phyloP scores from a whole-genome alignment of 345 rosid species.

The Cochlearia excelsa region DNA sequence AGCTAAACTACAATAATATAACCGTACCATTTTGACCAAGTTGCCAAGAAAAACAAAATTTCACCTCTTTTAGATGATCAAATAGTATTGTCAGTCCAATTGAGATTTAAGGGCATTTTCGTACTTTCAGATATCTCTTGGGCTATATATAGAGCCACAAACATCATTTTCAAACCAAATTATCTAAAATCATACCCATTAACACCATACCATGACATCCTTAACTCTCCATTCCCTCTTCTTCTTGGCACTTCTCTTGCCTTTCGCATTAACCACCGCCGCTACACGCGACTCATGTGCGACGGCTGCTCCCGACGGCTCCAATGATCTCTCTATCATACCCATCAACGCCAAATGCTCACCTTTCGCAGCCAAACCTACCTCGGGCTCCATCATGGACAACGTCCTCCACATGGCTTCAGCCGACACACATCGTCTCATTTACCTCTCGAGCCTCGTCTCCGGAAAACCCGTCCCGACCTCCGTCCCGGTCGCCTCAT shows the following conservation, averaged over 20 bases:
- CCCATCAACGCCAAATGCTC: constrained; percentile 79
- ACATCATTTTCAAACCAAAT: neutral
- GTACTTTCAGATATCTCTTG: constrained; percentile 6
- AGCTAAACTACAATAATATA: too few species aligned
- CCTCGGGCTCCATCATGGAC: constrained; percentile 47
- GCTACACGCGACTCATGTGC: constrained; percentile 48
- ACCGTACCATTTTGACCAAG: too few species aligned
- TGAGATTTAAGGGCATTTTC: constrained; percentile 3
- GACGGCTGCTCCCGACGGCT: constrained; percentile 34
- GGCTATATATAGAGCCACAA: constrained; percentile 16
- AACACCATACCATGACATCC: constrained; percentile 42
- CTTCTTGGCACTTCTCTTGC: constrained; percentile 37
- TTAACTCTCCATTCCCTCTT: constrained; percentile 32
- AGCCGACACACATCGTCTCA: constrained; percentile 57
- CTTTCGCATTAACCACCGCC: constrained; percentile 29
- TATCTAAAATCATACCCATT: constrained; percentile 12
- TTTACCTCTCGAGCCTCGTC: constrained; percentile 51
- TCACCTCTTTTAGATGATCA: too few species aligned
- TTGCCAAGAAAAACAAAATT: too few species aligned
- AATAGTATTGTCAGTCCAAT: too few species aligned
- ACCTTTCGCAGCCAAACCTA: constrained; percentile 52
- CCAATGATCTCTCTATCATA: constrained; percentile 54
- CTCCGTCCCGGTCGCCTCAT: constrained; percentile 65
- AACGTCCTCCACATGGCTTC: constrained; percentile 70
- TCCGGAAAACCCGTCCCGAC: constrained; percentile 42